phyloP scores from a whole-genome alignment of 495 filamentous ascomycete species.

The Pseudevernia furfuracea region DNA sequence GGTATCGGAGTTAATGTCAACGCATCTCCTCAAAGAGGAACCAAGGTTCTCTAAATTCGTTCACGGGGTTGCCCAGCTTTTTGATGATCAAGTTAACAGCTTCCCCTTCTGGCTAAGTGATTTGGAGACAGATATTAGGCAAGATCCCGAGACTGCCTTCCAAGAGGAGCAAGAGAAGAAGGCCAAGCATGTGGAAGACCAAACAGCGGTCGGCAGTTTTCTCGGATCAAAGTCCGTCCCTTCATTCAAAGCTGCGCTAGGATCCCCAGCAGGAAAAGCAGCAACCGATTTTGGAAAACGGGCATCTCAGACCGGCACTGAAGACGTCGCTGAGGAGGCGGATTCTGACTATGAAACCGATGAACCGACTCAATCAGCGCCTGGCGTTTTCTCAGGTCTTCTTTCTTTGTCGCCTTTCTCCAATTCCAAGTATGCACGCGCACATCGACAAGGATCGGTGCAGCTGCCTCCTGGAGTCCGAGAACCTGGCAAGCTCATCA shows the following conservation, averaged over 20 bases:
- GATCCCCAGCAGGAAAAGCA: slow-evolving; percentile 53
- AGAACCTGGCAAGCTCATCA: slow-evolving; percentile 77
- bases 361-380: slow-evolving; percentile 22
- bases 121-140: slow-evolving; percentile 83
- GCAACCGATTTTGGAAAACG: slow-evolving; percentile 20
- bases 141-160: slow-evolving; percentile 85
- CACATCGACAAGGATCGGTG: slow-evolving; percentile 36
- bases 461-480: slow-evolving; percentile 75
- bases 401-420: slow-evolving; percentile 65
- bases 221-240: slow-evolving; percentile 44
- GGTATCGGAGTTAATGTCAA: slow-evolving; percentile 82
- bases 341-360: slow-evolving; percentile 38
- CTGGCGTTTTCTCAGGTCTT: slow-evolving; percentile 37
- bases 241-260: slow-evolving; percentile 48
- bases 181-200: slow-evolving; percentile 72
- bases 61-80: slow-evolving; percentile 82
- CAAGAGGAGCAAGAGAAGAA: slow-evolving; percentile 80
- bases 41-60: slow-evolving; percentile 95
- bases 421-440: slow-evolving; percentile 58
- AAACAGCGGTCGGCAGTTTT: slow-evolving; percentile 82
- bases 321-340: slow-evolving; percentile 32
- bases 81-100: slow-evolving; percentile 92
- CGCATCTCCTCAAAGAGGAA: slow-evolving; percentile 81
- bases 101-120: slow-evolving; percentile 93
- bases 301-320: slow-evolving; percentile 25